Base-by-base conservation (phyloP, 1,284 basidiomycete species). In the Ganoderma sp. region DNA sequence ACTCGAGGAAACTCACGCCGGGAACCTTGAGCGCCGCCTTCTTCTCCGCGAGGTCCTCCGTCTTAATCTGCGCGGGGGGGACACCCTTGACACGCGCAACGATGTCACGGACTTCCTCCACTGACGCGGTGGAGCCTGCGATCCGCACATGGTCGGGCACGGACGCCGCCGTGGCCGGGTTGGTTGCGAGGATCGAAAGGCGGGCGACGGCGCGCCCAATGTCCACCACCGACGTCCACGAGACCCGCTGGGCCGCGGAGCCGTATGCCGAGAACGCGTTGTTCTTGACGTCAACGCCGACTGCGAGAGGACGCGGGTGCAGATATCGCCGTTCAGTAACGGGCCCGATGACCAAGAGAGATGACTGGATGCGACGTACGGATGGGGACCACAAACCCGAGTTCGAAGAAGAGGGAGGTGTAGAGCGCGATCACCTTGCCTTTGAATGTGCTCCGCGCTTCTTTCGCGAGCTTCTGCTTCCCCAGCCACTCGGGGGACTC, bases 401-500 rank as follows among this genome's bases (percentile, higher is more conserved):
- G n/a, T 56, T 79, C 76, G 17, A 76, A 69, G 69, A 79, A 78
- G 10, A 75, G 62, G 0, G 75, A 73, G 5, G 68, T 73, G 69
- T 78, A 79, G 10, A 78, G 61, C 5, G 76, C 65, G 58, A 79
- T 73, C 43, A 78, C 69, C 64, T 78, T 66, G 56, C 68, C 74
- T 28, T 68, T 69, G 19, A 69, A 73, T 19, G 69, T 22, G 68
- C 69, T 67, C 17, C 75, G 74, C 14, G 71, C 72, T 19, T 69
- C 67, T 1, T 57, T 42, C 2, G 71, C 73, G 54, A 76, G 73
- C 63, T 73, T 66, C 14, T 68, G 66, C 71, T 79, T 79, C 37
- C 42, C 62, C 3, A 64, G 32, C 77, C 77, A 79, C 43, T 72
- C 73, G 7, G 61, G 50, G 57, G 75, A 71, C 42, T 77, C 75